Evolutionary conservation across 192 early-diverging fungal species (phyloP).

Genomic region (Linnemannia elongata): DNA sequence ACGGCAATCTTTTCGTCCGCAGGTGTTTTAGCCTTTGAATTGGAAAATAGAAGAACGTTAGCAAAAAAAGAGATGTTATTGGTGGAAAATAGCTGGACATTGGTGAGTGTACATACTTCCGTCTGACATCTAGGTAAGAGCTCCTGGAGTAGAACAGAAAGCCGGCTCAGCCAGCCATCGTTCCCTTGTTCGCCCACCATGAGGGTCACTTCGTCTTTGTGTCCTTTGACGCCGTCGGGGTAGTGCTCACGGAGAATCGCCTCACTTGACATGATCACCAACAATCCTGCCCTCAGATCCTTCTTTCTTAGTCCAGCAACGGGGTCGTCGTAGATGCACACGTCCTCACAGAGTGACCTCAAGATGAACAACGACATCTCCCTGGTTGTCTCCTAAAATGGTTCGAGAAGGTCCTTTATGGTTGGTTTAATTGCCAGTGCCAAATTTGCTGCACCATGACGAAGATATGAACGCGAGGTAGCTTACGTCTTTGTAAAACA

Average conservation of each 20-base stretch:
- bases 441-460: neutral
- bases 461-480: neutral
- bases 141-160: slow-evolving; percentile 45
- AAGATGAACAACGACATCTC: slow-evolving; percentile 70
- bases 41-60: neutral
- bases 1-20: slow-evolving; percentile 39
- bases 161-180: slow-evolving; percentile 70
- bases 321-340: slow-evolving; percentile 71
- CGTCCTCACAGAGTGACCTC: slow-evolving; percentile 70
- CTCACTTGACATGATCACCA: slow-evolving; percentile 67
- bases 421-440: neutral
- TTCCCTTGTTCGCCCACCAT: slow-evolving; percentile 66
- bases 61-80: neutral
- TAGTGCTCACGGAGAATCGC: slow-evolving; percentile 58
- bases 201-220: slow-evolving; percentile 53
- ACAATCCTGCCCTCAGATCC: slow-evolving; percentile 67
- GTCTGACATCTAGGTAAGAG: slow-evolving; percentile 38
- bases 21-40: slow-evolving; percentile 2
- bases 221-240: slow-evolving; percentile 59
- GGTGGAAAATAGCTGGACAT: neutral
- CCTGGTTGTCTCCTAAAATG: slow-evolving; percentile 58
- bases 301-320: slow-evolving; percentile 69
- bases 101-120: slow-evolving; percentile 6
- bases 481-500: slow-evolving; percentile 62
- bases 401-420: neutral